These are phyloP conservation scores for Wickerhamiella allomyrinae DNA, from an alignment of 805 yeast species.

Conservation along the genomic window DNA sequence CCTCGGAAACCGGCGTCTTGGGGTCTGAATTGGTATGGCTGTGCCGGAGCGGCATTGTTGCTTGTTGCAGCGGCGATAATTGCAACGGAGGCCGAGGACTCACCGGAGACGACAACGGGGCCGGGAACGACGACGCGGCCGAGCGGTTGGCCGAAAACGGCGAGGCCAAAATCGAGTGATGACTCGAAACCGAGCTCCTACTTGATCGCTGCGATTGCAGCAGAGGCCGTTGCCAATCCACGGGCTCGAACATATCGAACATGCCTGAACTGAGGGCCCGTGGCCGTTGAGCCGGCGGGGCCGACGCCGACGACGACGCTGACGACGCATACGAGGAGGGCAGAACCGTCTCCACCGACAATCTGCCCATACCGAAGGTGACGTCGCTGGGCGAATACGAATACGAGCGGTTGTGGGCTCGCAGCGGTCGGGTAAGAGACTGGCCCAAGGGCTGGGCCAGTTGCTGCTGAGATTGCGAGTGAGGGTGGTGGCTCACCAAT, in stretches of 20 bases:
- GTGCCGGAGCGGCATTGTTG: background rate
- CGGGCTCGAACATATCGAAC: slow-evolving; percentile 2
- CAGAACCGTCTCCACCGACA: background rate
- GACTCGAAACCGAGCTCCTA: background rate
- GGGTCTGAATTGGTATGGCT: background rate
- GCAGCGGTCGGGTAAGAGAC: background rate
- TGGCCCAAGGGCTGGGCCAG: background rate
- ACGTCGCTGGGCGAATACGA: slow-evolving; percentile 2
- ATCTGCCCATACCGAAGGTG: background rate
- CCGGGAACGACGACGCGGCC: slow-evolving; percentile 8
- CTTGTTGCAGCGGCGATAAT: background rate
- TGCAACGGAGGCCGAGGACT: slow-evolving; percentile 6
- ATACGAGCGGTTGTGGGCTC: slow-evolving; percentile 1
- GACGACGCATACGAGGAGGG: background rate
- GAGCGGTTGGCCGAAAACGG: background rate
- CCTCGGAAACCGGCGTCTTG: background rate
- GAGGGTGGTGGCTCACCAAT: background rate
- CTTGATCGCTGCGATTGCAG: background rate
- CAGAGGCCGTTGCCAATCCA: slow-evolving; percentile 1
- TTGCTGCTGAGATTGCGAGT: background rate
- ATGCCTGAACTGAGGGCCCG: slow-evolving; percentile 3
- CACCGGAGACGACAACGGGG: slow-evolving; percentile 15
- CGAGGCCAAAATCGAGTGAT: background rate
- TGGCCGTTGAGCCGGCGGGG: background rate
- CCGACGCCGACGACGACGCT: background rate